Percentiles rank a stretch among this genome's conserved stretches.
These are phyloP conservation scores for Pyrenula aspistea DNA, from an alignment of 495 filamentous ascomycete genomes.

Conservation along the genomic window DNA sequence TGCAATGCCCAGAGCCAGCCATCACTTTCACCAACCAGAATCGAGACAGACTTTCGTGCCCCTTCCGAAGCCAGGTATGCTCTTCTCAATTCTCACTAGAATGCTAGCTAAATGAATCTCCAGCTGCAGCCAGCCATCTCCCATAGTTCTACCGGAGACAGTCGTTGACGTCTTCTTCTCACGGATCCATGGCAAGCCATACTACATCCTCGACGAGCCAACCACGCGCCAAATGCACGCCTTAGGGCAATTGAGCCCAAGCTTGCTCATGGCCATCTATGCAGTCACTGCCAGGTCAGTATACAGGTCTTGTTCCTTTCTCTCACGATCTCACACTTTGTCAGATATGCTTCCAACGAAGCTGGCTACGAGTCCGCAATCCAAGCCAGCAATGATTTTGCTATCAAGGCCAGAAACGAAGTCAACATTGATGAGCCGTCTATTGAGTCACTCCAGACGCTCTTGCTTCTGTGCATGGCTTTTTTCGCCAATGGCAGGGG, in stretches of 20 bases:
- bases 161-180: slow-evolving; percentile 67
- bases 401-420: slow-evolving; percentile 49
- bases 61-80: neutral
- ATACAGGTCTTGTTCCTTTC: neutral
- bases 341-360: slow-evolving; percentile 51
- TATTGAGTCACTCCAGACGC: slow-evolving; percentile 60
- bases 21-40: slow-evolving; percentile 7
- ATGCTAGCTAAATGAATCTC: no score
- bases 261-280: slow-evolving; percentile 58
- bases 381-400: slow-evolving; percentile 51
- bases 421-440: slow-evolving; percentile 70
- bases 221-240: slow-evolving; percentile 54
- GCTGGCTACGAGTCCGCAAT: slow-evolving; percentile 47
- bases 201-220: slow-evolving; percentile 63
- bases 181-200: slow-evolving; percentile 67
- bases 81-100: neutral
- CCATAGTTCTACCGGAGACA: slow-evolving; percentile 36
- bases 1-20: slow-evolving; percentile 5
- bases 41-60: slow-evolving; percentile 1
- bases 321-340: slow-evolving; percentile 7
- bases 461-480: slow-evolving; percentile 63
- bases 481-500: slow-evolving; percentile 68
- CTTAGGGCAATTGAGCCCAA: slow-evolving; percentile 49
- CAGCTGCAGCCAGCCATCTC: slow-evolving; percentile 16
- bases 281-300: slow-evolving; percentile 58